These are phyloP conservation scores for Peronospora belbahrii DNA, from an alignment of 352 stramenopile species.

Conservation along the genomic window DNA sequence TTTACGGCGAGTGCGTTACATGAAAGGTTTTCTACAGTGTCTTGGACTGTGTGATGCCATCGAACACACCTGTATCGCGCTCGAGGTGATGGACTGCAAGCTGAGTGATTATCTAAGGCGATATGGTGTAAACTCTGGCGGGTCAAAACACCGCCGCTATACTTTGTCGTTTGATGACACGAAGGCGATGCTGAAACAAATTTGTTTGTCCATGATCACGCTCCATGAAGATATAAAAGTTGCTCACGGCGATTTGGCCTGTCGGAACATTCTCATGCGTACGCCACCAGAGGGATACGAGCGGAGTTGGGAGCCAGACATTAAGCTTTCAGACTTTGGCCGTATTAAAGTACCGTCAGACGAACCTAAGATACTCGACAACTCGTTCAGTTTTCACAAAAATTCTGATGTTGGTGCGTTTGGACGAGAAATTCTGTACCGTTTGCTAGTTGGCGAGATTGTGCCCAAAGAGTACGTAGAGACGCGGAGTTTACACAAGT, in stretches of 20 bases:
- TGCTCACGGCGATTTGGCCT: slow-evolving; percentile 74
- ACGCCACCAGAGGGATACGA: slow-evolving; percentile 76
- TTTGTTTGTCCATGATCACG: slow-evolving; percentile 67
- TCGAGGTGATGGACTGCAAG: slow-evolving; percentile 87
- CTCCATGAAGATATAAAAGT: slow-evolving; percentile 78
- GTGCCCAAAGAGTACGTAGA: slow-evolving; percentile 63
- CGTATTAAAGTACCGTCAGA: slow-evolving; percentile 60
- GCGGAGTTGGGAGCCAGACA: slow-evolving; percentile 68
- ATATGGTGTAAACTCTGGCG: slow-evolving; percentile 41
- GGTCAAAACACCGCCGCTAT: slow-evolving; percentile 43
- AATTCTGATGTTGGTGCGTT: slow-evolving; percentile 79
- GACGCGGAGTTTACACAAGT: slow-evolving; percentile 65
- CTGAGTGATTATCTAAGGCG: slow-evolving; percentile 77
- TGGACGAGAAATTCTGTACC: slow-evolving; percentile 69
- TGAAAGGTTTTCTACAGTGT: slow-evolving; percentile 74
- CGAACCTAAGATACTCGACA: slow-evolving; percentile 65
- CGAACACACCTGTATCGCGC: slow-evolving; percentile 77
- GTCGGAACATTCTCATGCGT: slow-evolving; percentile 78
- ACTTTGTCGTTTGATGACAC: slow-evolving; percentile 51
- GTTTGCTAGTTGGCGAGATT: slow-evolving; percentile 71
- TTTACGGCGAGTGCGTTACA: slow-evolving; percentile 62
- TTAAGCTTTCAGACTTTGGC: slow-evolving; percentile 81
- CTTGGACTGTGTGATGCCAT: slow-evolving; percentile 76
- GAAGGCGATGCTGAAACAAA: slow-evolving; percentile 59
- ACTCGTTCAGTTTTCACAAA: slow-evolving; percentile 76